phyloP scores from a whole-genome alignment of 352 stramenopile species.

The Phytophthora quininea region DNA sequence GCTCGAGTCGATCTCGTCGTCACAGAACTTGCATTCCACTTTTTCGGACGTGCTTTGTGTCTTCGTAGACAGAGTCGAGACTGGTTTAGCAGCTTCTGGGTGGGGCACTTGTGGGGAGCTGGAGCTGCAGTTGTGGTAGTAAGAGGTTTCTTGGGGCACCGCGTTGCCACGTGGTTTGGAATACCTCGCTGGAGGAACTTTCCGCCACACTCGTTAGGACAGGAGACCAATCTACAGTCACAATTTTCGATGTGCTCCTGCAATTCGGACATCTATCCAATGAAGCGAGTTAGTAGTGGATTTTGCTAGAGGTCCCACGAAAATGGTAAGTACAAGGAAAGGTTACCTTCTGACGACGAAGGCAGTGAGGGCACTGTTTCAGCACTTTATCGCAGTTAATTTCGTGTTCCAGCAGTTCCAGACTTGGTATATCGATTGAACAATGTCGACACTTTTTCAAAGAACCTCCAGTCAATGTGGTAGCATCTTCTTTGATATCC shows the following conservation, averaged over 20 bases:
- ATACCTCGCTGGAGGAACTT: conserved; percentile 84
- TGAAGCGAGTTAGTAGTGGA: not conserved
- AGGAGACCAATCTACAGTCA: conserved; percentile 78
- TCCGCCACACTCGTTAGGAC: conserved; percentile 76
- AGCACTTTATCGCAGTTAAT: conserved; percentile 79
- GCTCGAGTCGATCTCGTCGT: conserved; percentile 60
- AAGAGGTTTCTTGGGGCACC: conserved; percentile 54
- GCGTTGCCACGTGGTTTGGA: conserved; percentile 73
- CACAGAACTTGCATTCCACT: conserved; percentile 82
- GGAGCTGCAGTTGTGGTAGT: conserved; percentile 2
- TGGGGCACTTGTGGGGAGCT: conserved; percentile 3
- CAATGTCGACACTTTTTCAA: conserved; percentile 79
- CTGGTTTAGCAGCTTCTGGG: conserved; percentile 17
- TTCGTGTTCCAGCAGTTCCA: conserved; percentile 75
- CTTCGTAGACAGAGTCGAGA: too few species aligned
- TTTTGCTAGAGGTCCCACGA: not conserved
- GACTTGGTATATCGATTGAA: conserved; percentile 40
- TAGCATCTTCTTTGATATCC: not conserved
- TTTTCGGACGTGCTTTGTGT: too few species aligned
- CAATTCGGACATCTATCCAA: conserved; percentile 60
- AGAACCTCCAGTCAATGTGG: conserved; percentile 1
- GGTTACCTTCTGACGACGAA: conserved; percentile 74
- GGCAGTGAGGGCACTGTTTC: conserved; percentile 85
- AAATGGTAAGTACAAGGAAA: too few species aligned
- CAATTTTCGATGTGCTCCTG: conserved; percentile 86